A percentile compares a stretch with the other conserved stretches of the same genome.
These are phyloP conservation scores for Populus trichocarpa DNA, from an alignment of 441 rosid species.

Conservation along the genomic window DNA sequence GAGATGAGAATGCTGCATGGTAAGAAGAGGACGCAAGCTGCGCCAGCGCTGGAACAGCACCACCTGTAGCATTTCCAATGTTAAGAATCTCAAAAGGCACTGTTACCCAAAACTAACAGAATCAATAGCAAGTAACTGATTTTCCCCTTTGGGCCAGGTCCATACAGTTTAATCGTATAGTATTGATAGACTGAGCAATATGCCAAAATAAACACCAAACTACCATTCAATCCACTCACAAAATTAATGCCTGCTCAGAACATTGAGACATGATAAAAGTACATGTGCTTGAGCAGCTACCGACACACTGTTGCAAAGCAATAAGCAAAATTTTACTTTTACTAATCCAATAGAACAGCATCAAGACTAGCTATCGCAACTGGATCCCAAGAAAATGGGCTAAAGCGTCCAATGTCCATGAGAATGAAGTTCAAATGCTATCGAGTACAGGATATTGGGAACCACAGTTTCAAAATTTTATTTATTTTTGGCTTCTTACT, in stretches of 20 bases:
- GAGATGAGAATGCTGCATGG: conserved; percentile 54
- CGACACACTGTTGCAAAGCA: background rate
- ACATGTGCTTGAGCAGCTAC: background rate
- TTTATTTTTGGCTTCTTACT: background rate
- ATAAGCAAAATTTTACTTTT: background rate
- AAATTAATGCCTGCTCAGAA: background rate
- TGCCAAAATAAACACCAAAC: background rate
- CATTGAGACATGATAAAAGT: background rate
- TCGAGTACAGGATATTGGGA: background rate
- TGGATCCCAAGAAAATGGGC: background rate
- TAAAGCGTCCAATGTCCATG: background rate
- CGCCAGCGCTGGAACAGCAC: conserved; percentile 75
- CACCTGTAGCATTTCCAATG: conserved; percentile 49
- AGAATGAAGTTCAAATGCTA: background rate
- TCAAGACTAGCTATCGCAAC: background rate
- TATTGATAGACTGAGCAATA: background rate
- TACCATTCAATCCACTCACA: background rate
- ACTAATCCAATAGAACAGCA: background rate
- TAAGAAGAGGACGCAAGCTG: conserved; percentile 84
- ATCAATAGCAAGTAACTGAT: background rate
- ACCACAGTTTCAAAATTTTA: background rate
- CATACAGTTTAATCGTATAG: background rate
- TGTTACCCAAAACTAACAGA: background rate
- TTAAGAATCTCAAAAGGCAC: background rate
- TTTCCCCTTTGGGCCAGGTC: background rate